Base-by-base conservation (phyloP, 2,329 filamentous ascomycete genomes). In the Remersonia thermophila region DNA sequence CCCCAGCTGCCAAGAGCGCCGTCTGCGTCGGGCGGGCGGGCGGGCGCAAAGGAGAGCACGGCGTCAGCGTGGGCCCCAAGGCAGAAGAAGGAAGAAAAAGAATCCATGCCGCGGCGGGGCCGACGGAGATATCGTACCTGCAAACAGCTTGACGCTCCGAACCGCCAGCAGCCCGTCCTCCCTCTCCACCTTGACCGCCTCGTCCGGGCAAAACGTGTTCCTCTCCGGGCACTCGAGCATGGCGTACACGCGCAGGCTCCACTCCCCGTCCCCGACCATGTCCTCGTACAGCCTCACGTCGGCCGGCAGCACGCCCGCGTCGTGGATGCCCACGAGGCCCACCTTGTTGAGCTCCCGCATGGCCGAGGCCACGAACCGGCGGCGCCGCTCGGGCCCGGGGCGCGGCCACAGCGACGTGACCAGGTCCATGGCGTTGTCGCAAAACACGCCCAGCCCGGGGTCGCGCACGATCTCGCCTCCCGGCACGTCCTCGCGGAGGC, bases 1-100 rank as follows among this genome's bases (percentile, higher is more conserved):
- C 79, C 79, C 77, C 78, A 82, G 51, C 72, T 78, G 5, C 79
- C 78, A 2, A 83, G 61, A 2, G 78, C 78, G 15, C 78, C 79
- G 48, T 83, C 77, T 77, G 46, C 6, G 27, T 8, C 12, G 7
- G 25, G n/a, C n/a, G n/a, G n/a, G n/a, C n/a, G n/a, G n/a, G n/a
- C n/a, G n/a, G n/a, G n/a, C n/a, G n/a, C n/a, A n/a, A n/a, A n/a
- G n/a, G n/a, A n/a, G n/a, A n/a, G n/a, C n/a, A n/a, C n/a, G n/a
- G n/a, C n/a, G 6, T 36, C 15, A 34, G 36, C 20, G 37, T 5
- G 25, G 17, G 13, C 10, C n/a, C 6, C 9, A 14, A 9, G 18
- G n/a, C 11, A 8, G 7, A 7, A 8, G 13, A 29, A n/a, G n/a
- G n/a, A n/a, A n/a, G n/a, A n/a, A n/a, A n/a, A n/a, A n/a, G n/a